These are phyloP conservation scores for Colletotrichum higginsianum DNA, from an alignment of 2,329 filamentous ascomycete genomes.

Conservation along the genomic window DNA sequence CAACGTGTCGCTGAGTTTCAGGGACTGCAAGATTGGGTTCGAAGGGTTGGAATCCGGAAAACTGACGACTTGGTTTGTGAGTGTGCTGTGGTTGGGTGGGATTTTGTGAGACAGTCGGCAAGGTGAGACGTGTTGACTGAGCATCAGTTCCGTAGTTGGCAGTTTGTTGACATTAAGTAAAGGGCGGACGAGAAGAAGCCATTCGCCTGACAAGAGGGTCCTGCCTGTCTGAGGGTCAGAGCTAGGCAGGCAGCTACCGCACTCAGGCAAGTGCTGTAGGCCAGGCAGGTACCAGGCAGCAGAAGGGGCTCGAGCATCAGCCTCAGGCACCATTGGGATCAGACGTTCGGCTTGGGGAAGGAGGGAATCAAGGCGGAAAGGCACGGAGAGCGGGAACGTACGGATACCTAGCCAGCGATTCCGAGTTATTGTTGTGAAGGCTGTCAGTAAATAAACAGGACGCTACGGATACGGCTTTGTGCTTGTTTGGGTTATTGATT, in stretches of 20 bases:
- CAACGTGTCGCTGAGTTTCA: conserved; percentile 9
- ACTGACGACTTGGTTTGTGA: neutral
- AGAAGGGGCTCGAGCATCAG: neutral
- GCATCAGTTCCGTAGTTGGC: conserved; percentile 11
- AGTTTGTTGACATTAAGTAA: conserved; percentile 32
- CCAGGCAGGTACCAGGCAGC: neutral
- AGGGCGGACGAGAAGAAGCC: conserved; percentile 6
- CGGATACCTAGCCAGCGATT: conserved; percentile 13
- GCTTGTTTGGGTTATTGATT: conserved; percentile 2
- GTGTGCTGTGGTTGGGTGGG: conserved; percentile 15
- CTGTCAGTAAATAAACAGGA: conserved; percentile 24
- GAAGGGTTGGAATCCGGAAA: conserved; percentile 14
- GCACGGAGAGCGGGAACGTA: conserved; percentile 20
- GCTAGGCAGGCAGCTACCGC: conserved; percentile 36
- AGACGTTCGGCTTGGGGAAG: conserved; percentile 7
- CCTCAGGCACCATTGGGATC: conserved; percentile 29
- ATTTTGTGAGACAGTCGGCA: conserved; percentile 2
- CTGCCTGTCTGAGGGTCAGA: conserved; percentile 5
- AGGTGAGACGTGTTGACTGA: conserved; percentile 16
- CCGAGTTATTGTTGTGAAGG: conserved; percentile 3
- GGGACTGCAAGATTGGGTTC: conserved; percentile 17
- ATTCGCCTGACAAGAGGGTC: conserved; percentile 28
- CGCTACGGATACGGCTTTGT: conserved; percentile 12
- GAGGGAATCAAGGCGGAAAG: neutral
- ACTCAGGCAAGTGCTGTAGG: conserved; percentile 20